Conservation (phyloP, 768 basidiomycete species). For the Naematelia encephala region DNA sequence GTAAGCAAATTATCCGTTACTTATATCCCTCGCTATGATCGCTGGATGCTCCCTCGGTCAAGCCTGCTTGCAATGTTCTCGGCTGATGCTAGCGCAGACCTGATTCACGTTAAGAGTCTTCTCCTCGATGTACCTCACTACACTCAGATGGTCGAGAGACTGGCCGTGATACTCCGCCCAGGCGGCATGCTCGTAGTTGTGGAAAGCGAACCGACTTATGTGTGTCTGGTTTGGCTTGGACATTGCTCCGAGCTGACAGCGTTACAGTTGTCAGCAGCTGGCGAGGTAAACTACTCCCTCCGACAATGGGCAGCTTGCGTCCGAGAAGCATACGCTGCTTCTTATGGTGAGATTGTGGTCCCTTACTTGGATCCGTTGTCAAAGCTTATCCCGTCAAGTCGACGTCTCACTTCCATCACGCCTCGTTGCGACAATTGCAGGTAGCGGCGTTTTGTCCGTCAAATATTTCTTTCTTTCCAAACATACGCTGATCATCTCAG, state of each 20-base stretch:
- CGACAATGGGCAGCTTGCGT: slow-evolving; percentile 22
- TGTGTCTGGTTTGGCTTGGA: slow-evolving; percentile 14
- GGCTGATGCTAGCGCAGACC: slow-evolving; percentile 21
- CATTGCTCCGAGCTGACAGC: not conserved
- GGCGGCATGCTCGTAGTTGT: slow-evolving; percentile 43
- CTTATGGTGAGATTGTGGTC: slow-evolving; percentile 17
- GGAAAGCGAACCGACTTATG: slow-evolving; percentile 38
- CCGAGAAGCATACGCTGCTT: slow-evolving; percentile 16
- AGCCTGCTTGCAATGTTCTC: too few species aligned
- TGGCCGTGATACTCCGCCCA: slow-evolving; percentile 36
- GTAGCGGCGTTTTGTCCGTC: slow-evolving; percentile 28
- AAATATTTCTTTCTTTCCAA: not conserved
- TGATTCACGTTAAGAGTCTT: slow-evolving; percentile 45
- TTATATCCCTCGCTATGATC: not conserved
- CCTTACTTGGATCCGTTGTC: not conserved
- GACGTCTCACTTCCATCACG: slow-evolving; percentile 12
- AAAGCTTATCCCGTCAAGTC: slow-evolving; percentile 12
- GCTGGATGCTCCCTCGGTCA: too few species aligned
- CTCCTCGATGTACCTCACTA: slow-evolving; percentile 32
- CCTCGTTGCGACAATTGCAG: slow-evolving; percentile 7
- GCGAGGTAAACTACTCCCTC: slow-evolving; percentile 1
- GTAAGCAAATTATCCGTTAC: slow-evolving; percentile 15
- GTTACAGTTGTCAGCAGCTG: slow-evolving; percentile 7
- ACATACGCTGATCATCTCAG: slow-evolving; percentile 6
- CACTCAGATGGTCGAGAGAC: slow-evolving; percentile 32